Evolutionary conservation across 1,139 yeast species (phyloP).

Genomic region (Blastobotrys raffinosifermentans): DNA sequence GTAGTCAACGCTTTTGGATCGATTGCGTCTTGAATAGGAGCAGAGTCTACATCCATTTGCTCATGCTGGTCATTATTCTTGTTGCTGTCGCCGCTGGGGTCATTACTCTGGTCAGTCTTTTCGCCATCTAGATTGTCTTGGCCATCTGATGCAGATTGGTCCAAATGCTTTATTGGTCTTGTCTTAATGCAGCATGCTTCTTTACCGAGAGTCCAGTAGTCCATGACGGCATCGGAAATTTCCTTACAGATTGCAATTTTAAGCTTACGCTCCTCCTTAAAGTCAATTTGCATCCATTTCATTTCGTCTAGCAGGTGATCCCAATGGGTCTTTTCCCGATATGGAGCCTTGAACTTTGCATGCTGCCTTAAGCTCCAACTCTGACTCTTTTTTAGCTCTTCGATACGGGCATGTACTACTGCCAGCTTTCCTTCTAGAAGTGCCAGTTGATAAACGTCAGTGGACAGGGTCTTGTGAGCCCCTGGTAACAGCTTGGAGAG

Average conservation of each 20-base stretch:
- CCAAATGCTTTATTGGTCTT: constrained; percentile 33
- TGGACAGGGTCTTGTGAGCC: constrained; percentile 77
- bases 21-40: background rate
- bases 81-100: background rate
- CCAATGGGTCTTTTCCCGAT: constrained; percentile 56
- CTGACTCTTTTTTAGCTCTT: constrained; percentile 79
- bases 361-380: constrained; percentile 94
- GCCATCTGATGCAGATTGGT: too few relatives aligned
- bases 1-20: constrained; percentile 1
- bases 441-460: constrained; percentile 80
- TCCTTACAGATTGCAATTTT: constrained; percentile 65
- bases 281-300: constrained; percentile 80
- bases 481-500: constrained; percentile 73
- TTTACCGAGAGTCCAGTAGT: constrained; percentile 74
- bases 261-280: constrained; percentile 61
- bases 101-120: background rate
- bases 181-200: constrained; percentile 52
- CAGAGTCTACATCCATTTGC: background rate
- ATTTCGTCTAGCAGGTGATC: constrained; percentile 71
- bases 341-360: constrained; percentile 62
- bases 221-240: constrained; percentile 66
- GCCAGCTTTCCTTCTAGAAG: constrained; percentile 90
- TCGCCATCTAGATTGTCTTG: constrained; percentile 10
- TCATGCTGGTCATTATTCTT: background rate
- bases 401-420: constrained; percentile 87